Percentiles rank a stretch among this genome's conserved stretches.
These are phyloP conservation scores for Flaveria trinervia DNA, from an alignment of 129 eudicot species.

Conservation along the genomic window DNA sequence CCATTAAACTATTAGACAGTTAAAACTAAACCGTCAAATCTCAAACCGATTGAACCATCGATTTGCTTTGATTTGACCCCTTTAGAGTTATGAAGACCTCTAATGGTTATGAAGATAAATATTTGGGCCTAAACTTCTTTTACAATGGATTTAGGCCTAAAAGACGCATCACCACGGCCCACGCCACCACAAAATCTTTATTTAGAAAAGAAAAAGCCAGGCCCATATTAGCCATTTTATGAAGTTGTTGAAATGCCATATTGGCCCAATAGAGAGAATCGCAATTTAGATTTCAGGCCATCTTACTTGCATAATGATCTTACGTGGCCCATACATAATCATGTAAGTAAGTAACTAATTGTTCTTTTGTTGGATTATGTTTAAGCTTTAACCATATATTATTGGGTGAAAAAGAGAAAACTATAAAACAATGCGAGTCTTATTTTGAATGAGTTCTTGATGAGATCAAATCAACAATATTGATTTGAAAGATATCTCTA, in stretches of 20 bases:
- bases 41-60: too few species aligned
- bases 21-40: too few species aligned
- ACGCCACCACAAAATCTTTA: not conserved
- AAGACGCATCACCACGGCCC: not conserved
- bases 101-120: too few species aligned
- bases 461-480: not conserved
- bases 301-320: not conserved
- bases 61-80: too few species aligned
- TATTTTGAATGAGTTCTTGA: not conserved
- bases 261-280: not conserved
- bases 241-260: not conserved
- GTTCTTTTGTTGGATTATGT: too few species aligned
- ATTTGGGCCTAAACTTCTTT: not conserved
- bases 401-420: too few species aligned
- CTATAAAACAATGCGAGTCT: too few species aligned
- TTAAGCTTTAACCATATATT: too few species aligned
- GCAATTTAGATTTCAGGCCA: not conserved
- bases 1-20: too few species aligned
- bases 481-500: too few species aligned
- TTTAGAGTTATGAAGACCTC: not conserved
- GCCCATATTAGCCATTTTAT: not conserved
- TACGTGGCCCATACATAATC: too few species aligned
- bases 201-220: not conserved
- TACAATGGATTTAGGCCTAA: not conserved
- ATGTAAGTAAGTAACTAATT: too few species aligned